Conservation (phyloP, 2,329 filamentous ascomycete genomes). For the Neonectria coccinea region DNA sequence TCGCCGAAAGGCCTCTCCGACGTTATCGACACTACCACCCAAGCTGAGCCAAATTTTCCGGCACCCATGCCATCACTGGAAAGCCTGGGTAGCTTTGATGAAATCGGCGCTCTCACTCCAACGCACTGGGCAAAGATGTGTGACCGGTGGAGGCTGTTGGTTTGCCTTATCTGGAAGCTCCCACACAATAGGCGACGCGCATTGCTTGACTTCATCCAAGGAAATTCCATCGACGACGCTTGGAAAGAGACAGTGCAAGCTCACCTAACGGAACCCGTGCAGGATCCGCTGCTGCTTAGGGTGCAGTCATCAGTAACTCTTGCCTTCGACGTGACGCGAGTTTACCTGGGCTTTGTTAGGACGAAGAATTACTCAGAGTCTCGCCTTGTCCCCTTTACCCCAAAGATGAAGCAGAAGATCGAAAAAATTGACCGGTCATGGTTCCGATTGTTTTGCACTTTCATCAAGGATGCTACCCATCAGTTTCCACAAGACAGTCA, state of each 20-base stretch:
- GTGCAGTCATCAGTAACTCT: conserved; percentile 27
- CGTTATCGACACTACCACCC: neutral
- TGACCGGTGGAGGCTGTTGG: conserved; percentile 48
- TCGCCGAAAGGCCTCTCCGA: neutral
- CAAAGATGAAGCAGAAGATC: conserved; percentile 37
- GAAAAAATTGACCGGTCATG: conserved; percentile 19
- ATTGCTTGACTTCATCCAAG: conserved; percentile 42
- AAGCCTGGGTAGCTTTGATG: conserved; percentile 39
- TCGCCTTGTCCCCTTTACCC: conserved; percentile 33
- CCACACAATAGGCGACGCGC: conserved; percentile 44
- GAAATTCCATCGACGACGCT: conserved; percentile 30
- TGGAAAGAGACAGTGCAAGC: conserved; percentile 35
- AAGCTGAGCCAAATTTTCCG: neutral
- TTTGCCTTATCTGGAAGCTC: conserved; percentile 49
- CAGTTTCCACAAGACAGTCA: conserved; percentile 50
- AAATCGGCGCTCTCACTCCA: conserved; percentile 36
- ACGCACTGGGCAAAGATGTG: conserved; percentile 43
- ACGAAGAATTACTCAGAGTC: conserved; percentile 41
- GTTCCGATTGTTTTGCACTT: conserved; percentile 43
- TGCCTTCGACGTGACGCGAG: conserved; percentile 47
- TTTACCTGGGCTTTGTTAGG: conserved; percentile 48
- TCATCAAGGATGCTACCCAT: conserved; percentile 43
- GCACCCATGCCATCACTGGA: conserved; percentile 36
- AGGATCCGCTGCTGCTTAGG: conserved; percentile 24
- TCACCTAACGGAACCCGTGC: conserved; percentile 36